Evolutionary conservation across 192 early-diverging fungal genomes (phyloP), one percentile per base, ranked within the genome.

Genomic region (Coemansia sp.): DNA sequence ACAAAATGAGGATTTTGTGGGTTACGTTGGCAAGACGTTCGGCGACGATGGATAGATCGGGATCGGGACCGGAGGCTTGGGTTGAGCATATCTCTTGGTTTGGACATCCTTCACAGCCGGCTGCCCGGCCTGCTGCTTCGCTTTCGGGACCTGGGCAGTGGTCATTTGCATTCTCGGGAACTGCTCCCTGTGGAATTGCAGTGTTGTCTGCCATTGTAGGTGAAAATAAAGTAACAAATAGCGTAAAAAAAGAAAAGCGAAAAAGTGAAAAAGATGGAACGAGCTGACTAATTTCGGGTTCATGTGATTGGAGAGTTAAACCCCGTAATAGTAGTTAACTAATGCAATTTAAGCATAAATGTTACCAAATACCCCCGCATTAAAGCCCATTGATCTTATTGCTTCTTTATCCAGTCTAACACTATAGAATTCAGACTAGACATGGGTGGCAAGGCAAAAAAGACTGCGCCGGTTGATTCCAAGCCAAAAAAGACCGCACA

Each of bases 1-100:
- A 96, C 13, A 99, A 88, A 2, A 99, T 84, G 3, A 99, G 84
- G 35, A 99, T 83, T 67, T 95, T 97, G 84, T 93, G 90, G 61
- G 86, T 86, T 23, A 89, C 84, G 24, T 52, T 68, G 3, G 59
- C 51, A 65, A 93, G 80, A 12, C 88, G 83, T 47, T 88, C 81
- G 13, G 83, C 81, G 22, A 93, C 88, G 2, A 88, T 23, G 12
- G 86, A 74, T 20, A 93, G 69, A 65, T 85, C 91, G 48, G 92
- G 92, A 74, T 94, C 92, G 23, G 91, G 89, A 0, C 89, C 91
- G n/a, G 87, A 86, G 26, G 90, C 88, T 16, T 88, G 77, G 20
- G 89, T 85, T 0, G 90, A 83, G 58, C 92, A 94, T 54, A 88
- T 82, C 22, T 82, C 68, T 65, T 92, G 90, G 75, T 92, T 92